A percentile compares a stretch with the other conserved stretches of the same genome.
Evolutionary conservation across 108 stramenopile species (phyloP).

Genomic region (Discostella pseudostelligera): DNA sequence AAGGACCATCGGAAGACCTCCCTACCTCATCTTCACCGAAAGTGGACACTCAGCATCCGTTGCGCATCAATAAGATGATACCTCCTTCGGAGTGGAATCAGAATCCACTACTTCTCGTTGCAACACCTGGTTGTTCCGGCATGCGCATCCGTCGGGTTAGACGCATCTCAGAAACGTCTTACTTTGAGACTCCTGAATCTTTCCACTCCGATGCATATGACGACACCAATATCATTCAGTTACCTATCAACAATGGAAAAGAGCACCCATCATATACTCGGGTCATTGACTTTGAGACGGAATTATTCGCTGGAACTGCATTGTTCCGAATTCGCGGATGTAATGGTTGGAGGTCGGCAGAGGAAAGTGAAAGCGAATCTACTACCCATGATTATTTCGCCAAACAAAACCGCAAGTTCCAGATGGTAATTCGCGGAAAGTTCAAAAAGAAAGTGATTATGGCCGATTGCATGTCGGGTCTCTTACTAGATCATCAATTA

Average conservation of each 20-base stretch:
- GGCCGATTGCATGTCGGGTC: constrained; percentile 76
- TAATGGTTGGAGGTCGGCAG: background rate
- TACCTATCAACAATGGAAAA: constrained; percentile 41
- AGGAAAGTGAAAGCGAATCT: background rate
- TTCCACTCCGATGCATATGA: background rate
- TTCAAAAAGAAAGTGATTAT: constrained; percentile 41
- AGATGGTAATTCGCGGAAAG: constrained; percentile 38
- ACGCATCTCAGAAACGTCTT: constrained; percentile 20
- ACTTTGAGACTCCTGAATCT: constrained; percentile 8
- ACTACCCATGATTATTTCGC: constrained; percentile 30
- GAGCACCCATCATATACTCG: constrained; percentile 15
- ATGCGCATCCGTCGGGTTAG: constrained; percentile 31
- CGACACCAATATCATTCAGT: constrained; percentile 11
- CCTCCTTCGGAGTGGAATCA: constrained; percentile 33
- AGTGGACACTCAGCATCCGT: constrained; percentile 2
- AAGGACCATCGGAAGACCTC: background rate
- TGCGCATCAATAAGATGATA: background rate
- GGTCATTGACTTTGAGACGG: constrained; percentile 46
- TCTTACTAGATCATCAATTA: constrained; percentile 47
- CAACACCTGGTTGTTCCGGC: constrained; percentile 34
- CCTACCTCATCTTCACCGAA: constrained; percentile 4
- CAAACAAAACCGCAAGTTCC: constrained; percentile 38
- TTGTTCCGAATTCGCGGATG: constrained; percentile 40
- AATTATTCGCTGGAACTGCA: constrained; percentile 28
- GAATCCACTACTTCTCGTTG: constrained; percentile 24